Base-by-base conservation (phyloP, 352 stramenopile species). In the Pythium insidiosum region DNA sequence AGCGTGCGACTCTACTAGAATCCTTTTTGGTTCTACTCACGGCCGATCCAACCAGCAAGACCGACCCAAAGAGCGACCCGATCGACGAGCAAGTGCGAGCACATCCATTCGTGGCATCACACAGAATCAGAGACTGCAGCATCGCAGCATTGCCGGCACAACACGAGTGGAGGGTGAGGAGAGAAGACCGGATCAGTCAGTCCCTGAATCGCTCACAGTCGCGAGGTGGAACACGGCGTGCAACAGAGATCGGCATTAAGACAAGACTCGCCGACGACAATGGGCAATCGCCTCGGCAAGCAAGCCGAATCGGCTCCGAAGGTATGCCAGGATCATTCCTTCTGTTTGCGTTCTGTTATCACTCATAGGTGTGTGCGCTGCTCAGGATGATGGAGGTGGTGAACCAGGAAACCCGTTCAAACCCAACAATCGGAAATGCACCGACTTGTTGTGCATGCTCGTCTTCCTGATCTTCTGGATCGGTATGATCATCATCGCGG, bases 371-470 rank as follows among this genome's bases (percentile, higher is more conserved):
- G 18, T 46, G 15, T 6, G 4, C 28, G 36, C 15, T 43, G 12
- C 6, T 4, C 19, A 48, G 47, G 33, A 42, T 38, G 39, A 54
- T 33, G 44, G 38, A 22, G 57, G 61, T 44, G 46, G 34, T 11
- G 56, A 59, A n/a, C 67, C 55, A 18, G 51, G 54, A 5, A 85
- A 84, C 44, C 73, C 74, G 33, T 86, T 89, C 62, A 83, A 83
- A 45, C 60, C 63, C 4, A 56, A 68, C 47, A 82, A 87, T 42
- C 75, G 79, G 28, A 84, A 78, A 39, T 91, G 79, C 63, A 88
- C 72, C 3, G 79, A 91, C 43, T 13, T 88, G 11, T 43, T 91
- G 12, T 89, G 47, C 21, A 50, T 29, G 30, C 33, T 62, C 20
- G 35, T 74, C 30, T 71, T 74, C 36, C 22, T 63, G 7, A 1